Conservation (phyloP, 2,329 filamentous ascomycete genomes). For the Alternaria consortialis region DNA sequence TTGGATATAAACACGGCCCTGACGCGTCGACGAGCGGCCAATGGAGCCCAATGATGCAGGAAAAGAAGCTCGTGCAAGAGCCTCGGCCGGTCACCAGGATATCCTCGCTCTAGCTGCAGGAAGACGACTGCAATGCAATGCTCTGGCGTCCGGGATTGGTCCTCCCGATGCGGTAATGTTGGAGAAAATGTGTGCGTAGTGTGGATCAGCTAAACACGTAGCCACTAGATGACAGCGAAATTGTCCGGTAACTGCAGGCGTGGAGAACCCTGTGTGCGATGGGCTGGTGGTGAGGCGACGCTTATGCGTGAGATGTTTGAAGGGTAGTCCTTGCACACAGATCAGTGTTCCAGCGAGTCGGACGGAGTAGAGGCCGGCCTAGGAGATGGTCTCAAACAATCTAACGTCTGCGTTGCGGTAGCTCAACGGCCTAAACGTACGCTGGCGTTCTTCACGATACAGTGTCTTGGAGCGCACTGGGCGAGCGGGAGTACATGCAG, state of each 20-base stretch:
- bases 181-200: constrained; percentile 40
- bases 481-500: constrained; percentile 43
- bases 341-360: constrained; percentile 43
- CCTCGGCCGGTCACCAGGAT: constrained; percentile 49
- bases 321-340: constrained; percentile 49
- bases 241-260: constrained; percentile 44
- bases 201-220: constrained; percentile 44
- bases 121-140: constrained; percentile 40
- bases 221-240: constrained; percentile 41
- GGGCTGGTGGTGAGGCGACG: constrained; percentile 41
- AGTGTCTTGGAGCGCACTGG: constrained; percentile 39
- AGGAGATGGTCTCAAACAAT: constrained; percentile 48
- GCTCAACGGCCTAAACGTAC: constrained; percentile 43
- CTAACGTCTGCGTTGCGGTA: constrained; percentile 45
- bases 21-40: constrained; percentile 48
- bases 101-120: constrained; percentile 48
- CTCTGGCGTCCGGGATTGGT: constrained; percentile 42
- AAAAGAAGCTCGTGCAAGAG: constrained; percentile 47
- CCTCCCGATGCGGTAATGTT: constrained; percentile 51
- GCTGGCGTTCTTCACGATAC: constrained; percentile 41
- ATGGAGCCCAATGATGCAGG: constrained; percentile 47
- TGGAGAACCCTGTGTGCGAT: constrained; percentile 43
- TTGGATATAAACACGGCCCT: constrained; percentile 50
- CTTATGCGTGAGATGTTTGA: constrained; percentile 42
- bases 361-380: constrained; percentile 30